These are phyloP conservation scores for Sclerotinia sclerotiorum DNA, from an alignment of 2,329 filamentous ascomycete genomes.

Conservation along the genomic window DNA sequence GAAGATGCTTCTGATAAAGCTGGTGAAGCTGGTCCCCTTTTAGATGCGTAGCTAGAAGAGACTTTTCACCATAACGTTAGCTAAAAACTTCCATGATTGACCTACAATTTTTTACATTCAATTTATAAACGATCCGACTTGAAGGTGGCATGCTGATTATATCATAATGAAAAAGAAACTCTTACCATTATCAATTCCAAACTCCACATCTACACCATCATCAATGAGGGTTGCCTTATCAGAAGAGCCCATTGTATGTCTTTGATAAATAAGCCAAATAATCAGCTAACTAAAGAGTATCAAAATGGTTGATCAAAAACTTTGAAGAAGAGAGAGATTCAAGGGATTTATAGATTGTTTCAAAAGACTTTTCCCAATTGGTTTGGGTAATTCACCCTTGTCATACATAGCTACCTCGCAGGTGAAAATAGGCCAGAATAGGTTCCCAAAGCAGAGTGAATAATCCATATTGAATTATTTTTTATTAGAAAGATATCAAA, in stretches of 20 bases:
- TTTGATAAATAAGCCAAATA: neutral
- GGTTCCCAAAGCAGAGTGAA: neutral
- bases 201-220: neutral
- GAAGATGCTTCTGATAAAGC: slow-evolving; percentile 6
- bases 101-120: neutral
- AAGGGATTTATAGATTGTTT: neutral
- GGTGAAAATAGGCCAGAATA: neutral
- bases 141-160: too few species aligned
- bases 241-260: neutral
- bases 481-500: neutral
- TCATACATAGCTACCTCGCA: neutral
- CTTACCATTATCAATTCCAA: neutral
- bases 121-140: neutral
- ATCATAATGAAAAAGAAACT: neutral
- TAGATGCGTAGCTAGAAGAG: neutral
- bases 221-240: neutral
- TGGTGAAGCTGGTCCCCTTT: neutral
- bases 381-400: neutral
- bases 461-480: neutral
- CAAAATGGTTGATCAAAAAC: neutral
- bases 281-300: neutral
- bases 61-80: slow-evolving; percentile 3
- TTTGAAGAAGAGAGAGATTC: neutral
- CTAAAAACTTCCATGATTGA: neutral
- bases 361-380: neutral